phyloP scores from a whole-genome alignment of 208 protist species.

The Leishmania amazonensis region DNA sequence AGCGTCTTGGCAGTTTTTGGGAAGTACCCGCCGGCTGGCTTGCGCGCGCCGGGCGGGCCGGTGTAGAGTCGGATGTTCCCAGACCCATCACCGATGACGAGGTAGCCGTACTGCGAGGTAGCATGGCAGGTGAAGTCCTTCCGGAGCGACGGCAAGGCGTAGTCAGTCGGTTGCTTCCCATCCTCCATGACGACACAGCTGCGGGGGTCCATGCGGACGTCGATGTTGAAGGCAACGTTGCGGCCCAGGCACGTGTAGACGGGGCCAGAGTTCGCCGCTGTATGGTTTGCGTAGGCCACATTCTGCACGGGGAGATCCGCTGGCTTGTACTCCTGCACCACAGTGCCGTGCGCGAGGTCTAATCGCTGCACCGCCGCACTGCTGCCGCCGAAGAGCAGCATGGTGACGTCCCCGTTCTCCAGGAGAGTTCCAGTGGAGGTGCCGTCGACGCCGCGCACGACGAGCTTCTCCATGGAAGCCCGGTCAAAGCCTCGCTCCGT shows the following conservation, averaged over 20 bases:
- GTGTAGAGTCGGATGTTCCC: conserved; percentile 70
- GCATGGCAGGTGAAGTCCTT: conserved; percentile 64
- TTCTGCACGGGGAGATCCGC: conserved; percentile 26
- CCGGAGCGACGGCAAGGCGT: conserved; percentile 31
- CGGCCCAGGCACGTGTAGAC: conserved; percentile 57
- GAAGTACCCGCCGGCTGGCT: conserved; percentile 40
- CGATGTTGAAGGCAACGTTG: conserved; percentile 70
- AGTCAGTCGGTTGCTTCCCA: conserved; percentile 40
- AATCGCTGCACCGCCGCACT: conserved; percentile 38
- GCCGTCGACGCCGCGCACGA: conserved; percentile 31
- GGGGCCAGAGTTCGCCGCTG: conserved; percentile 29
- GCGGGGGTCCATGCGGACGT: conserved; percentile 62
- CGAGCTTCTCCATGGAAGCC: conserved; percentile 19
- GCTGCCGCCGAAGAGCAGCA: conserved; percentile 50
- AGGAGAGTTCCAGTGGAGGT: conserved; percentile 43
- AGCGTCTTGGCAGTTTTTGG: conserved; percentile 68
- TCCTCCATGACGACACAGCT: conserved; percentile 46
- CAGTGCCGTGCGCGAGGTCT: conserved; percentile 48
- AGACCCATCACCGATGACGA: conserved; percentile 56
- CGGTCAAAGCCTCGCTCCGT: conserved; percentile 46
- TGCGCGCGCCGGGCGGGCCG: conserved; percentile 55
- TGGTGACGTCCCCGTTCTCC: conserved; percentile 49
- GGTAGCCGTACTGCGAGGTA: conserved; percentile 51
- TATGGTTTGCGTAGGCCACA: conserved; percentile 53
- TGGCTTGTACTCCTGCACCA: conserved; percentile 54